Evolutionary conservation across 768 basidiomycete species (phyloP).

Genomic region (Paxillus ammoniavirescens): DNA sequence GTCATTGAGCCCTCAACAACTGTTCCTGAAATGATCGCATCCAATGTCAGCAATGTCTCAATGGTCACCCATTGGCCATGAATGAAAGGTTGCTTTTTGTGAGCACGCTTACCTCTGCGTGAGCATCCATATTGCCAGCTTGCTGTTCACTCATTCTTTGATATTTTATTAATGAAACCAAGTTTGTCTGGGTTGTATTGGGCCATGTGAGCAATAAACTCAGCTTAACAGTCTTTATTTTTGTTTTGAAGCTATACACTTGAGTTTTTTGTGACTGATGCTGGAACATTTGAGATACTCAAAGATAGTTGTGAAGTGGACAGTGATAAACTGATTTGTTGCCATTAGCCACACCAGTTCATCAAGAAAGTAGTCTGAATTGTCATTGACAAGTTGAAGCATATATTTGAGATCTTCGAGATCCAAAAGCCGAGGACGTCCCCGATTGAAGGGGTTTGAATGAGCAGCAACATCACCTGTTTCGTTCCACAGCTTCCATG

Average conservation of each 20-base stretch:
- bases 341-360: slow-evolving; percentile 12
- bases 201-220: too few species aligned
- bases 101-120: too few species aligned
- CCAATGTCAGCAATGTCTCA: too few species aligned
- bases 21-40: too few species aligned
- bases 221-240: neutral
- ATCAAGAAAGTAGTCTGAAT: slow-evolving; percentile 22
- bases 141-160: too few species aligned
- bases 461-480: slow-evolving; percentile 11
- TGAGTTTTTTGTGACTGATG: slow-evolving; percentile 29
- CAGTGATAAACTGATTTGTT: slow-evolving; percentile 27
- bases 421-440: too few species aligned
- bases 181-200: too few species aligned
- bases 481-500: slow-evolving; percentile 9
- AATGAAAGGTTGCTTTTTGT: too few species aligned
- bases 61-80: too few species aligned
- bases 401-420: slow-evolving; percentile 15
- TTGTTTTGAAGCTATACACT: neutral
- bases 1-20: too few species aligned
- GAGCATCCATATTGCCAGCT: too few species aligned
- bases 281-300: slow-evolving; percentile 26
- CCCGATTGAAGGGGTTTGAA: neutral
- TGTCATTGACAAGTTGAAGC: slow-evolving; percentile 14
- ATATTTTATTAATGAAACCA: too few species aligned
- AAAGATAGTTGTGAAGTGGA: slow-evolving; percentile 33